These are phyloP conservation scores for Neopestalotiopsis clavispora DNA, from an alignment of 2,329 filamentous ascomycete species.

Conservation along the genomic window DNA sequence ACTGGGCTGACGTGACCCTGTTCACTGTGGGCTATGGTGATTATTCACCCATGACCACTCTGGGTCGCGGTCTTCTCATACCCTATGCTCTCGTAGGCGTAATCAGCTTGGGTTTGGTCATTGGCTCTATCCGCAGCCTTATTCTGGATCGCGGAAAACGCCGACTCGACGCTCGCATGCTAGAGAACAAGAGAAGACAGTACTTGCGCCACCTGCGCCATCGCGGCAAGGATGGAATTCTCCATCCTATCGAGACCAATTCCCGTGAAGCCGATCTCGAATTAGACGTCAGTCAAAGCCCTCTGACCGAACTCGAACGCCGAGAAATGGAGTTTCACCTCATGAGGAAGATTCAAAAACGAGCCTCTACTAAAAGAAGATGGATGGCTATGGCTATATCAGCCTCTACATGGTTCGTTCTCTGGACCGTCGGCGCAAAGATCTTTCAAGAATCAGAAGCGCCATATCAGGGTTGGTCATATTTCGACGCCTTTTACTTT, in stretches of 20 bases:
- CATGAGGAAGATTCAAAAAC: conserved; percentile 80
- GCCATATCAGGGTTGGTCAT: conserved; percentile 66
- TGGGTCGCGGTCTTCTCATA: conserved; percentile 75
- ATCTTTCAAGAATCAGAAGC: conserved; percentile 67
- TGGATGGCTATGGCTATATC: conserved; percentile 78
- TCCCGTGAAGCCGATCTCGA: conserved; percentile 23
- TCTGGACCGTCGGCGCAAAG: conserved; percentile 82
- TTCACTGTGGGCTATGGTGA: conserved; percentile 71
- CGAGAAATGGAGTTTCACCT: conserved; percentile 75
- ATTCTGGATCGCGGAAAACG: conserved; percentile 62
- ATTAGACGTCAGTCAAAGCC: conserved; percentile 22
- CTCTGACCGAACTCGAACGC: conserved; percentile 57
- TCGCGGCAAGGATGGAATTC: conserved; percentile 50
- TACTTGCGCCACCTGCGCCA: conserved; percentile 50
- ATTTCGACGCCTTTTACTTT: conserved; percentile 86
- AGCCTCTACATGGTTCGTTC: conserved; percentile 67
- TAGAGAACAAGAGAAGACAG: conserved; percentile 61
- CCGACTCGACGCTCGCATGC: conserved; percentile 59
- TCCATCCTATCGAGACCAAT: conserved; percentile 51
- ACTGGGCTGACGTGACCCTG: conserved; percentile 77
- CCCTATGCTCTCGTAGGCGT: conserved; percentile 85
- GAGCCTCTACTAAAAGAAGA: conserved; percentile 67
- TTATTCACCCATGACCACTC: conserved; percentile 48
- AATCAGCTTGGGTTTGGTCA: conserved; percentile 80
- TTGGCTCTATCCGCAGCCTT: conserved; percentile 76